phyloP scores from a whole-genome alignment of 768 basidiomycete genomes.

The Cytidiella melzeri region DNA sequence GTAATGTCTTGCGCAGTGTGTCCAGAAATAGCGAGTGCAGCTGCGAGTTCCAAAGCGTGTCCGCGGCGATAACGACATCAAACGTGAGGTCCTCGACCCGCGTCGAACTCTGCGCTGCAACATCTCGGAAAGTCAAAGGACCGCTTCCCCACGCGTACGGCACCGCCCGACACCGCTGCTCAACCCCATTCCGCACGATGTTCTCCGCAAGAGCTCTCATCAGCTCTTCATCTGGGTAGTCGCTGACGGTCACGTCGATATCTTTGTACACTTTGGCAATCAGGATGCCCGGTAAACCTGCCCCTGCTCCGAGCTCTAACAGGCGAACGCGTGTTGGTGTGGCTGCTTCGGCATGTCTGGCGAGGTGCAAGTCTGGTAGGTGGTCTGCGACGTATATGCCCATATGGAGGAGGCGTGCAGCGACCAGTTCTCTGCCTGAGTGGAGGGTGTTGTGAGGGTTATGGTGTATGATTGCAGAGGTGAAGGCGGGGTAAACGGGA shows the following conservation, averaged over 20 bases:
- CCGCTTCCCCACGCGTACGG: slow-evolving; percentile 66
- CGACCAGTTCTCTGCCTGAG: slow-evolving; percentile 62
- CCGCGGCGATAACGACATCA: slow-evolving; percentile 66
- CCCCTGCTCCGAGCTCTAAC: slow-evolving; percentile 72
- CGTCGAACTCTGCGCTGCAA: slow-evolving; percentile 16
- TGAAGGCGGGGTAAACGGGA: not conserved
- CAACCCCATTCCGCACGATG: slow-evolving; percentile 43
- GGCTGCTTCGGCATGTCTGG: slow-evolving; percentile 2
- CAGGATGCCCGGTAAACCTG: slow-evolving; percentile 67
- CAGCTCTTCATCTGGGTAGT: slow-evolving; percentile 65
- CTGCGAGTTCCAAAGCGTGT: slow-evolving; percentile 74
- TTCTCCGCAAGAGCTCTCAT: slow-evolving; percentile 56
- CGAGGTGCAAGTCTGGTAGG: slow-evolving; percentile 37
- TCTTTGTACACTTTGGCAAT: slow-evolving; percentile 45
- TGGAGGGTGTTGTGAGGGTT: slow-evolving; percentile 55
- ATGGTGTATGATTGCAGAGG: slow-evolving; percentile 22
- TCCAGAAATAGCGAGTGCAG: slow-evolving; percentile 48
- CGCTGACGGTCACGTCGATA: slow-evolving; percentile 46
- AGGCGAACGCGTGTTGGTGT: slow-evolving; percentile 25
- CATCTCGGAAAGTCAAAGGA: slow-evolving; percentile 22
- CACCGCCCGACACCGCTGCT: slow-evolving; percentile 41
- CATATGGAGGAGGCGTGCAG: slow-evolving; percentile 77
- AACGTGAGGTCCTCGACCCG: slow-evolving; percentile 26
- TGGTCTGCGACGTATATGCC: slow-evolving; percentile 66
- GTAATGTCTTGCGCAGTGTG: slow-evolving; percentile 45